phyloP scores from a whole-genome alignment of 148 eudicot species.

The Rhododendron kiyosumense region DNA sequence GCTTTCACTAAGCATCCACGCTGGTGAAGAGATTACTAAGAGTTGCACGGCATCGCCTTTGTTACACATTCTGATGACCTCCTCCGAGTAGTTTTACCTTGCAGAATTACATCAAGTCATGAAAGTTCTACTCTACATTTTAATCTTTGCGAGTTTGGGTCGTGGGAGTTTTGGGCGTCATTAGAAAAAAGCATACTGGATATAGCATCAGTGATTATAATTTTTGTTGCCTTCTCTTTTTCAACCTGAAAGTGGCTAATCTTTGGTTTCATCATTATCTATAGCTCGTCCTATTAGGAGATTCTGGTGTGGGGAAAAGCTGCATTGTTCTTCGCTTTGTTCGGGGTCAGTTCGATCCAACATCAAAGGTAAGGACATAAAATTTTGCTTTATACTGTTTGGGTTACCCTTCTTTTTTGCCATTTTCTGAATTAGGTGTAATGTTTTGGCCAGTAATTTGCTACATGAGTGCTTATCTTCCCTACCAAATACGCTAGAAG shows the following conservation, averaged over 20 bases:
- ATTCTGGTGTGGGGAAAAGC: conserved; percentile 80
- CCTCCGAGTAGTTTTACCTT: background rate
- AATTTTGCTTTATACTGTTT: background rate
- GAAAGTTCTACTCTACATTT: background rate
- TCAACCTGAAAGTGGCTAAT: background rate
- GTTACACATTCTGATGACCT: background rate
- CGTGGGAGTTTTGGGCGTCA: background rate
- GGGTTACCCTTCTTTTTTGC: background rate
- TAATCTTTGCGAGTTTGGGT: background rate
- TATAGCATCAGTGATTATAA: background rate
- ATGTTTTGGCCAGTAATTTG: background rate
- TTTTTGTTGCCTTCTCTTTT: background rate
- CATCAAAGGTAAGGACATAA: conserved; percentile 64
- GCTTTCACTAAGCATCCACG: background rate
- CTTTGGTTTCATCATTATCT: conserved; percentile 13
- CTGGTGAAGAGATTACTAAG: background rate
- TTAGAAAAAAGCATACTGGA: background rate
- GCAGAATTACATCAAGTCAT: background rate
- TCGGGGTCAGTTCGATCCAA: conserved; percentile 97
- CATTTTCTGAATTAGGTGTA: background rate
- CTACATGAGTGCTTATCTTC: background rate
- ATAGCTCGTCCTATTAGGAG: conserved; percentile 68
- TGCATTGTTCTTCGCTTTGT: conserved; percentile 83
- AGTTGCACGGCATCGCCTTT: background rate
- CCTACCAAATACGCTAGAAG: background rate